Conservation (phyloP, 148 eudicot species). For the Camellia lanceoleosa region DNA sequence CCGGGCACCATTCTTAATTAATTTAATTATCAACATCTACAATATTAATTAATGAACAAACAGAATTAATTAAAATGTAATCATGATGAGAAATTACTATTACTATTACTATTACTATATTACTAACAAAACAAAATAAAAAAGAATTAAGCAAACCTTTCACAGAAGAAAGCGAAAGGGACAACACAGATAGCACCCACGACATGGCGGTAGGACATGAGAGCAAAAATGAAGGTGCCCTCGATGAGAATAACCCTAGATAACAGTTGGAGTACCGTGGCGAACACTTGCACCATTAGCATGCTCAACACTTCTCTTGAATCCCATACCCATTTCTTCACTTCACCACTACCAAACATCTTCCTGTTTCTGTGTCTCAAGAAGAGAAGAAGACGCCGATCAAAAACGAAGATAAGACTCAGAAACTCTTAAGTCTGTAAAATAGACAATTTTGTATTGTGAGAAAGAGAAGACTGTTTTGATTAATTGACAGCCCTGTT, state of each 20-base stretch:
- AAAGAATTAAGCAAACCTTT: conserved; percentile 31
- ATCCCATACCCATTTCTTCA: conserved; percentile 22
- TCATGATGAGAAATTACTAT: too few species aligned
- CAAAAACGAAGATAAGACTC: not conserved
- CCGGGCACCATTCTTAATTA: not conserved
- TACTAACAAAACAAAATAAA: not conserved
- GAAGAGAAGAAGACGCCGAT: not conserved
- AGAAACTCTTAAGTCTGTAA: not conserved
- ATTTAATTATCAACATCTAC: not conserved
- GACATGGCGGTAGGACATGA: conserved; percentile 50
- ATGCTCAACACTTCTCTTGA: conserved; percentile 39
- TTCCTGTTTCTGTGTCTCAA: conserved; percentile 1
- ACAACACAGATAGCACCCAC: conserved; percentile 50
- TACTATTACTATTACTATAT: too few species aligned
- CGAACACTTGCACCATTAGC: conserved; percentile 53
- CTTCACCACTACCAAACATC: not conserved
- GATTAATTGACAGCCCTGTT: too few species aligned
- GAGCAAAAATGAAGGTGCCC: conserved; percentile 54
- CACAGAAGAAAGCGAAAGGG: conserved; percentile 52
- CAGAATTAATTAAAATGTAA: too few species aligned
- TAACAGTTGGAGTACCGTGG: conserved; percentile 50
- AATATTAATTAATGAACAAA: too few species aligned
- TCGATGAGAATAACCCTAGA: conserved; percentile 40
- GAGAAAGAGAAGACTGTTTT: too few species aligned
- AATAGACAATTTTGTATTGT: not conserved